Conservation (phyloP, 495 filamentous ascomycete species). For the Penicillium lagena region DNA sequence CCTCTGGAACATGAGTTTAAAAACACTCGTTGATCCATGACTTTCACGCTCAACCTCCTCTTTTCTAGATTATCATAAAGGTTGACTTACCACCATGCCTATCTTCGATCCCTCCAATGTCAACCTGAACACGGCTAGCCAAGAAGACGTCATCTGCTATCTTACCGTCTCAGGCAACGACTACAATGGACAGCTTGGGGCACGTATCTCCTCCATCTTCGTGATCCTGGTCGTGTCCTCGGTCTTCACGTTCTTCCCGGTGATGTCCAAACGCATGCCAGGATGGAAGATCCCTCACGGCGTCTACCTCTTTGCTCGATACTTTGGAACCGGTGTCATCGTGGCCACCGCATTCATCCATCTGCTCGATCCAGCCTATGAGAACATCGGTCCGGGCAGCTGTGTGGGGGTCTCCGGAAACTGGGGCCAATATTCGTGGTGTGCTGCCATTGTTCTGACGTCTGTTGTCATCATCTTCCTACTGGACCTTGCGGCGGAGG, state of each 20-base stretch:
- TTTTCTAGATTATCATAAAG: no score
- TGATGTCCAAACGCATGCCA: slow-evolving; percentile 49
- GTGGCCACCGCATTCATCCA: slow-evolving; percentile 61
- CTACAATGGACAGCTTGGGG: slow-evolving; percentile 34
- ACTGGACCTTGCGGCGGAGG: slow-evolving; percentile 34
- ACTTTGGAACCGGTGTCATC: slow-evolving; percentile 66
- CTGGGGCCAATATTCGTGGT: slow-evolving; percentile 39
- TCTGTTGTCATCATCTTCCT: slow-evolving; percentile 29
- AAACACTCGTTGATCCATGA: background rate
- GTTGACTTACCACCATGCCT: slow-evolving; percentile 4
- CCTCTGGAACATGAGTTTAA: background rate
- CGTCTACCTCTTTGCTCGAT: slow-evolving; percentile 65
- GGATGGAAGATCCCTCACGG: slow-evolving; percentile 51
- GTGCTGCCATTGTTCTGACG: slow-evolving; percentile 26
- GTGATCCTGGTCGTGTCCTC: slow-evolving; percentile 31
- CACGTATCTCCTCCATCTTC: slow-evolving; percentile 34
- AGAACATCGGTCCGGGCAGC: slow-evolving; percentile 41
- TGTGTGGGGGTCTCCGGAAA: slow-evolving; percentile 45
- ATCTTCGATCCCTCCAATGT: slow-evolving; percentile 26
- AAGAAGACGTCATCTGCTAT: slow-evolving; percentile 29
- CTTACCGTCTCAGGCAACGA: slow-evolving; percentile 24
- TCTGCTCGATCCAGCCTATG: slow-evolving; percentile 47
- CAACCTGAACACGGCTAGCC: slow-evolving; percentile 24
- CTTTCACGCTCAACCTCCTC: background rate
- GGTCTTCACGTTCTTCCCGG: slow-evolving; percentile 52